Percentiles rank a stretch among this genome's conserved stretches.
Evolutionary conservation across 768 basidiomycete genomes (phyloP).

Genomic region (Tulasnella sp.): DNA sequence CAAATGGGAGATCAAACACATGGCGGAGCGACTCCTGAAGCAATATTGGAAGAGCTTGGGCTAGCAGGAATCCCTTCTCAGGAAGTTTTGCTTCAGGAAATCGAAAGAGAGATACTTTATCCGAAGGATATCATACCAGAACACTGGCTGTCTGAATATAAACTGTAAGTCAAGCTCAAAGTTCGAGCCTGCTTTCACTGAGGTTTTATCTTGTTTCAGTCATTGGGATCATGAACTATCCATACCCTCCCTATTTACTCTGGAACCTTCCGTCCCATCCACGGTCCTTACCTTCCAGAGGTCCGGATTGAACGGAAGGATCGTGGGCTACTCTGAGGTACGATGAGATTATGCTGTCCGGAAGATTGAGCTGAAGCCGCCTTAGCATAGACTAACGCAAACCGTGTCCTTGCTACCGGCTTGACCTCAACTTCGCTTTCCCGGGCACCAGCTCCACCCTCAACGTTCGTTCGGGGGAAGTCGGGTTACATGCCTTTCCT

Average conservation of each 20-base stretch:
- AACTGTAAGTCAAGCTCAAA: constrained; percentile 47
- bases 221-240: constrained; percentile 58
- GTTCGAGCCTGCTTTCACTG: background rate
- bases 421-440: constrained; percentile 76
- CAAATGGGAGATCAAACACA: background rate
- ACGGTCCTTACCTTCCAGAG: constrained; percentile 64
- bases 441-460: constrained; percentile 66
- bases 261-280: constrained; percentile 61
- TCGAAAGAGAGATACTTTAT: constrained; percentile 64
- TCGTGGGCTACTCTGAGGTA: constrained; percentile 76
- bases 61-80: constrained; percentile 46
- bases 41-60: constrained; percentile 43
- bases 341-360: constrained; percentile 7
- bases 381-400: constrained; percentile 40
- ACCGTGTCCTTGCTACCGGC: constrained; percentile 45
- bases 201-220: constrained; percentile 27
- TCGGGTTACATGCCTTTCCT: constrained; percentile 87
- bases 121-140: constrained; percentile 55
- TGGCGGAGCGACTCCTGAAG: background rate
- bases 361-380: background rate
- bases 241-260: constrained; percentile 50
- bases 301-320: constrained; percentile 64
- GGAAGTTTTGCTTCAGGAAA: constrained; percentile 48
- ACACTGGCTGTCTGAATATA: constrained; percentile 70
- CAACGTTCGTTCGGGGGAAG: constrained; percentile 87